phyloP scores from a whole-genome alignment of 2,329 filamentous ascomycete species.

The Monosporascus ibericus region DNA sequence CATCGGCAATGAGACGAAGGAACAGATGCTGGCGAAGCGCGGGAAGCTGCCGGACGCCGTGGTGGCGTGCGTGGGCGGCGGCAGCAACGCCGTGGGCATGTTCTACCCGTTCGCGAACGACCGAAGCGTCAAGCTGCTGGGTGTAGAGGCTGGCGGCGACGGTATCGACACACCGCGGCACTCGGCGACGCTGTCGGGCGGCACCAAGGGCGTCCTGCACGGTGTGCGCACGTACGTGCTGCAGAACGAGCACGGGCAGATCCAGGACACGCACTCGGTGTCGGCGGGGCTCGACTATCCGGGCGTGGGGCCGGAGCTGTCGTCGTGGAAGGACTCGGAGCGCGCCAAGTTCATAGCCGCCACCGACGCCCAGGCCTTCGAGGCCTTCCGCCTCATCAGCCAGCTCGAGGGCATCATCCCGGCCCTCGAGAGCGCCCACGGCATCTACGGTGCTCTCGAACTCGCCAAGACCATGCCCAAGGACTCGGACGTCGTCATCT shows the following conservation, averaged over 20 bases:
- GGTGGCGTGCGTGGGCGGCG: constrained; percentile 92
- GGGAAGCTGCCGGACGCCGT: constrained; percentile 93
- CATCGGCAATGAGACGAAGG: constrained; percentile 90
- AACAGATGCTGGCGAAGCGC: constrained; percentile 77
- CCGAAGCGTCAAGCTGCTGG: constrained; percentile 75
- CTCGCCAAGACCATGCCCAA: constrained; percentile 88
- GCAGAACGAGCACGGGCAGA: constrained; percentile 88
- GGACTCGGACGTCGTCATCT: constrained; percentile 87
- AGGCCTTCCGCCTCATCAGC: constrained; percentile 77
- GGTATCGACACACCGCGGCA: constrained; percentile 81
- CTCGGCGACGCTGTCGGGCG: constrained; percentile 79
- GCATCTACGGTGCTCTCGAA: constrained; percentile 82
- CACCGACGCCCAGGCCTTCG: constrained; percentile 85
- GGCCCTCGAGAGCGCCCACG: constrained; percentile 88
- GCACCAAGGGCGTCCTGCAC: constrained; percentile 87
- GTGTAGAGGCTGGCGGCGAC: constrained; percentile 92
- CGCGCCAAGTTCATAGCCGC: constrained; percentile 86
- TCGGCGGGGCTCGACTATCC: constrained; percentile 97
- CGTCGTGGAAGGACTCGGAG: constrained; percentile 84
- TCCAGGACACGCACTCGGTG: constrained; percentile 90
- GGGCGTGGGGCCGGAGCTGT: constrained; percentile 88
- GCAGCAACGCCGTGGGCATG: constrained; percentile 94
- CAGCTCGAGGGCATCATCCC: constrained; percentile 96
- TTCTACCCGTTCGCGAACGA: constrained; percentile 95
- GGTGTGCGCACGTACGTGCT: constrained; percentile 94